Evolutionary conservation across 768 basidiomycete species (phyloP).

Genomic region (Russula brevipes): DNA sequence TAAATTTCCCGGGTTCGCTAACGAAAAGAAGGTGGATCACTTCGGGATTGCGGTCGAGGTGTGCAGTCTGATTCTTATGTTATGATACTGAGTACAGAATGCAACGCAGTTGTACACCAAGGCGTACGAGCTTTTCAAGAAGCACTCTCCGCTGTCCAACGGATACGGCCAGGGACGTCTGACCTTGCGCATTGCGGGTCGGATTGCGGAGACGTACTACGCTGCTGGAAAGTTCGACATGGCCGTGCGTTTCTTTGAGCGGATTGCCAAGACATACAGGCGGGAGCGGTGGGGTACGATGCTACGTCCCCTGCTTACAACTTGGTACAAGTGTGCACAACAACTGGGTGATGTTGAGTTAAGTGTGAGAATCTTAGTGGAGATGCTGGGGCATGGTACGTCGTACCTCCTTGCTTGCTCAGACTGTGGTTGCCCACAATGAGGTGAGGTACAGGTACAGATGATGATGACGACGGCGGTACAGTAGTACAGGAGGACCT

Average conservation of each 20-base stretch:
- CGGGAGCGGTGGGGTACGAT: constrained; percentile 75
- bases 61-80: constrained; percentile 8
- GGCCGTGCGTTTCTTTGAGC: constrained; percentile 89
- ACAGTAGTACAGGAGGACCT: constrained; percentile 62
- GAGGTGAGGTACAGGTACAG: constrained; percentile 30
- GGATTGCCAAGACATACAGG: constrained; percentile 86
- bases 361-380: constrained; percentile 69
- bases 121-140: constrained; percentile 91
- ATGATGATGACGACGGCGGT: constrained; percentile 42
- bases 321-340: constrained; percentile 82
- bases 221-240: constrained; percentile 77
- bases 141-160: constrained; percentile 43
- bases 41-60: constrained; percentile 79
- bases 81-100: neutral
- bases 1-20: constrained; percentile 63
- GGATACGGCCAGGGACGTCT: constrained; percentile 63
- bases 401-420: neutral
- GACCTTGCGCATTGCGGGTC: constrained; percentile 85
- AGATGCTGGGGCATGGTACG: constrained; percentile 78
- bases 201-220: constrained; percentile 84
- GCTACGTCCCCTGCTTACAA: constrained; percentile 65
- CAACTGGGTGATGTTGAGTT: constrained; percentile 71
- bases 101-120: constrained; percentile 77
- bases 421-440: neutral
- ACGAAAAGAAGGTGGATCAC: constrained; percentile 94